These are phyloP conservation scores for Canariomyces notabilis DNA, from an alignment of 2,329 filamentous ascomycete genomes.

Conservation along the genomic window DNA sequence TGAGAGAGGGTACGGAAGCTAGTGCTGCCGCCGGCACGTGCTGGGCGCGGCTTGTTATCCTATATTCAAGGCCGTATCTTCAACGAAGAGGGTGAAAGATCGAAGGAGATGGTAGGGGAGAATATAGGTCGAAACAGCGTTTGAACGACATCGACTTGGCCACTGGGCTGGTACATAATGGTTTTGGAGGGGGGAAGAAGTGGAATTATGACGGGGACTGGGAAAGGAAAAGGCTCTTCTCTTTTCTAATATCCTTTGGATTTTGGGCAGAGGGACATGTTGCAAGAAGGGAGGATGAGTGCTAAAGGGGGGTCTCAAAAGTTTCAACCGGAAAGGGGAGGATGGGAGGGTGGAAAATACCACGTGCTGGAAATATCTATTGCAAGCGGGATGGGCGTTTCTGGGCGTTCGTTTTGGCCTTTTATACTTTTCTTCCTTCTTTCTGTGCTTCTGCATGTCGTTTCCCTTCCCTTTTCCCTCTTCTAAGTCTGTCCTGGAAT, in stretches of 20 bases:
- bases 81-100: too few relatives aligned
- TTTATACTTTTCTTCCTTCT: neutral
- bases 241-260: neutral
- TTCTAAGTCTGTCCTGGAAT: neutral
- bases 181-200: neutral
- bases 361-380: conserved; percentile 2
- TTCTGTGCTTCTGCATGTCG: neutral
- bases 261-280: neutral
- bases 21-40: too few relatives aligned
- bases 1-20: too few relatives aligned
- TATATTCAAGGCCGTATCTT: too few relatives aligned
- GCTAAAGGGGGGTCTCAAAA: conserved; percentile 1
- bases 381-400: conserved; percentile 5
- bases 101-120: too few relatives aligned
- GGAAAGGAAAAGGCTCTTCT: neutral
- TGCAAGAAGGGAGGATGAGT: neutral
- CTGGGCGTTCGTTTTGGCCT: neutral
- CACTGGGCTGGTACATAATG: neutral
- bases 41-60: too few relatives aligned
- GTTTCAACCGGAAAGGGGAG: conserved; percentile 2
- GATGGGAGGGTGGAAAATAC: neutral
- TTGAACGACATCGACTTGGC: neutral
- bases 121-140: too few relatives aligned
- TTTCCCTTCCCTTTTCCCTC: neutral
- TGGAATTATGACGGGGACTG: too few relatives aligned